phyloP scores from a whole-genome alignment of 257 asterid species.

The Linaria vulgaris region DNA sequence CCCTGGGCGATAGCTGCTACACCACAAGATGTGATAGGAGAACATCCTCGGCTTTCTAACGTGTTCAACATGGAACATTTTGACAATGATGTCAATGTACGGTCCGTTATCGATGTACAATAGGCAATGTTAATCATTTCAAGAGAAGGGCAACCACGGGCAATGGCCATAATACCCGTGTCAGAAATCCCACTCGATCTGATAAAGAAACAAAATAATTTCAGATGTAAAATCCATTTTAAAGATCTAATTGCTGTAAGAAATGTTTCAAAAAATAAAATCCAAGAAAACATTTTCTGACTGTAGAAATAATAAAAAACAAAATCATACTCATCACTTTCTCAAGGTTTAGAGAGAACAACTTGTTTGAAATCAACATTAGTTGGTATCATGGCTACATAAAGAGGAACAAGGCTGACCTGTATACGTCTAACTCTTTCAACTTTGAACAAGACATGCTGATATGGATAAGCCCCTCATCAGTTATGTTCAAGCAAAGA shows the following conservation, averaged over 20 bases:
- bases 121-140: conserved; percentile 74
- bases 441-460: conserved; percentile 70
- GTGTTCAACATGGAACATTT: conserved; percentile 66
- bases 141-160: conserved; percentile 69
- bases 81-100: conserved; percentile 60
- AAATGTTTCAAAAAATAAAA: too few species aligned
- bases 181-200: conserved; percentile 82
- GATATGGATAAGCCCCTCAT: conserved; percentile 62
- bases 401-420: conserved; percentile 36
- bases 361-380: not conserved
- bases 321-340: too few species aligned
- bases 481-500: conserved; percentile 65
- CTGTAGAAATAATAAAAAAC: too few species aligned
- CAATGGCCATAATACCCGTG: conserved; percentile 54
- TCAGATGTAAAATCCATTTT: conserved; percentile 10
- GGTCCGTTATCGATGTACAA: conserved; percentile 57
- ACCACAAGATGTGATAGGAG: conserved; percentile 70
- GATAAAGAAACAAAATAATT: conserved; percentile 22
- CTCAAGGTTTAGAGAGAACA: too few species aligned
- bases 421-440: conserved; percentile 77
- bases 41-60: conserved; percentile 80
- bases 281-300: too few species aligned
- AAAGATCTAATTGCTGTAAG: too few species aligned
- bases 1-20: conserved; percentile 69
- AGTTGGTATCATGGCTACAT: not conserved